A percentile compares a stretch with the other conserved stretches of the same genome.
Conservation (phyloP, 371 early-diverging fungal species). For the Rhizomucor pusillus region DNA sequence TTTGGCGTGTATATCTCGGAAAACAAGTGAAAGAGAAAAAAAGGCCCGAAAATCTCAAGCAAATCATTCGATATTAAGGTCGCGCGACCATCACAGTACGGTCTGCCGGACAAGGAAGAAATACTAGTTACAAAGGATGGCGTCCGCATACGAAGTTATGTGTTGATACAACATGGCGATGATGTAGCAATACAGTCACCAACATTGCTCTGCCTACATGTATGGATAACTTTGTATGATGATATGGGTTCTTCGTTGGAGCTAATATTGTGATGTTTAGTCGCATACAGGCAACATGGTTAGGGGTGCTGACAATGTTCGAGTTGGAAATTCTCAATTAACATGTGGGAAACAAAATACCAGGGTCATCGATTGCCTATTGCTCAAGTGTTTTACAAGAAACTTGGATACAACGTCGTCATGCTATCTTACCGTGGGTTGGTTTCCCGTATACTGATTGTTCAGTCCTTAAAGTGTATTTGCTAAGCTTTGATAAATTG, state of each 20-base stretch:
- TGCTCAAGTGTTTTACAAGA: conserved; percentile 67
- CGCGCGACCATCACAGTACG: conserved; percentile 69
- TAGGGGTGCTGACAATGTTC: neutral
- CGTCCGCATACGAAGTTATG: conserved; percentile 74
- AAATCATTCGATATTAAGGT: conserved; percentile 46
- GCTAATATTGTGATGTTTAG: conserved; percentile 22
- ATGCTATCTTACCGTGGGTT: conserved; percentile 96
- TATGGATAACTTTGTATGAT: conserved; percentile 22
- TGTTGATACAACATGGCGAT: conserved; percentile 62
- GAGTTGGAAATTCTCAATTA: neutral
- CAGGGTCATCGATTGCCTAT: conserved; percentile 91
- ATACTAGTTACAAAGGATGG: conserved; percentile 79
- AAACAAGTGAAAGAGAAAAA: conserved; percentile 1
- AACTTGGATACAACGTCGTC: conserved; percentile 79
- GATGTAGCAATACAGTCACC: conserved; percentile 61
- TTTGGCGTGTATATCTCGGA: no score
- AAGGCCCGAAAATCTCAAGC: neutral
- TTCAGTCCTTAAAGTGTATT: no score
- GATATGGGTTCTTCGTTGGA: neutral
- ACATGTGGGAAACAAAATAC: neutral
- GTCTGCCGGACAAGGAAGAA: conserved; percentile 74
- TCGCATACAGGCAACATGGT: conserved; percentile 98
- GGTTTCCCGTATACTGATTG: no score
- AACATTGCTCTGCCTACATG: conserved; percentile 86
- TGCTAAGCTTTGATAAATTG: no score